Evolutionary conservation across 305 asterid genomes (phyloP).

Genomic region (Striga hermonthica): DNA sequence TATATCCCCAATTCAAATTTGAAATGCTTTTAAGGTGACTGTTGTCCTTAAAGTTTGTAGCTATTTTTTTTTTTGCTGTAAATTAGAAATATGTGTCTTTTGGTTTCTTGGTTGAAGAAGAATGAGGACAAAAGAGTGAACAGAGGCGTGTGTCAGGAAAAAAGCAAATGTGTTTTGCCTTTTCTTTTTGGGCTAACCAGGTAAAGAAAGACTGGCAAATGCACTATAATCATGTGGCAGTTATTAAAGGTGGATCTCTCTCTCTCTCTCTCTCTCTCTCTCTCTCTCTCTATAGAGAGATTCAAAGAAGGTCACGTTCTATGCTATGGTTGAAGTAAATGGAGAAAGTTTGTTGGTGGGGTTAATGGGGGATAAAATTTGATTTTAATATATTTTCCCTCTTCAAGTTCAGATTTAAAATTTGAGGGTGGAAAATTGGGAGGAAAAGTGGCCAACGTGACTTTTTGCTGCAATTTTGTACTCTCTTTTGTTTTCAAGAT

Average conservation of each 20-base stretch:
- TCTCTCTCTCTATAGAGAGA: constrained; percentile 19
- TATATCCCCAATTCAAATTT: constrained; percentile 33
- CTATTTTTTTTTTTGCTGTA: constrained; percentile 1
- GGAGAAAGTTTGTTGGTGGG: constrained; percentile 29
- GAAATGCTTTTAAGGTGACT: constrained; percentile 31
- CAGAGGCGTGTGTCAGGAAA: constrained; percentile 33
- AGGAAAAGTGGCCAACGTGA: no score
- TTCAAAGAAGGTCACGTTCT: constrained; percentile 46
- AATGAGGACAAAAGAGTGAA: constrained; percentile 38
- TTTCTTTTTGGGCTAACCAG: constrained; percentile 27
- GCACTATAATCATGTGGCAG: constrained; percentile 82
- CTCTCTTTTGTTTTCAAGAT: no score
- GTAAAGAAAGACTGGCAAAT: constrained; percentile 36
- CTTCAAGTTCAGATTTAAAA: no score
- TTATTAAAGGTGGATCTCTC: constrained; percentile 44
- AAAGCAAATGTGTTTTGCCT: constrained; percentile 31
- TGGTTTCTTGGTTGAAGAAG: constrained; percentile 28
- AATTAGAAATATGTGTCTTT: constrained; percentile 14
- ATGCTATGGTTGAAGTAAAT: constrained; percentile 25
- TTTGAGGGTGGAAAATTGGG: no score
- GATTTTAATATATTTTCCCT: constrained; percentile 21
- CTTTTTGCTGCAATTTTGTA: no score
- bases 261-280: constrained; percentile 5
- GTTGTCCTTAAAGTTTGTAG: constrained; percentile 24
- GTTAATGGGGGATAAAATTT: not conserved